Evolutionary conservation across 768 basidiomycete species (phyloP).

Genomic region (Boletus pseudo-olivaceus): DNA sequence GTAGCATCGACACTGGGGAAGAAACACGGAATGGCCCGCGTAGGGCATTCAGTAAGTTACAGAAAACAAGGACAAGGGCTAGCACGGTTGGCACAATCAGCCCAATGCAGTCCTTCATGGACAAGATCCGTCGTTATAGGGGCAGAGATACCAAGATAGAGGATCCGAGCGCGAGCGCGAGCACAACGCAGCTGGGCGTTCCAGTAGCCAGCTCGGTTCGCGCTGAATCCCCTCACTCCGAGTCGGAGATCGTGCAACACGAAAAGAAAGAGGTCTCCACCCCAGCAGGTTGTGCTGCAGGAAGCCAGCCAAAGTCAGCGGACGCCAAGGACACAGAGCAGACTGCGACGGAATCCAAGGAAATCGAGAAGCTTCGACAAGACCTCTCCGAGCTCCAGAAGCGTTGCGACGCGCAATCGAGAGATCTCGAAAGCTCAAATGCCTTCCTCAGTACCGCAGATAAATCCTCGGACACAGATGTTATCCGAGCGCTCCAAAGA

Average conservation of each 20-base stretch:
- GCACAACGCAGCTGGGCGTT: not conserved
- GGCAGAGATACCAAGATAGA: not conserved
- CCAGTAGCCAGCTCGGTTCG: not conserved
- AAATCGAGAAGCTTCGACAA: not conserved
- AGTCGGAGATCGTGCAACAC: not conserved
- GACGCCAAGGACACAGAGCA: not conserved
- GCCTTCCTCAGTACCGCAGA: not conserved
- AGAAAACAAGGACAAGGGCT: not conserved
- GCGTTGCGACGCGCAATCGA: not conserved
- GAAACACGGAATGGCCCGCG: not conserved
- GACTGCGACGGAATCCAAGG: not conserved
- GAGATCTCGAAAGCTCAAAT: not conserved
- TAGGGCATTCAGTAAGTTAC: not conserved
- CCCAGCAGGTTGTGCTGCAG: not conserved
- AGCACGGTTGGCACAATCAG: not conserved
- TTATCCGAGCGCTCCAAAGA: not conserved
- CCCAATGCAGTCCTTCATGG: not conserved
- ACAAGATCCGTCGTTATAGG: not conserved
- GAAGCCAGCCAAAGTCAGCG: not conserved
- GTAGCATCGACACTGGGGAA: not conserved
- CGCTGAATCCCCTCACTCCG: not conserved
- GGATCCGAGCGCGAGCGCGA: not conserved
- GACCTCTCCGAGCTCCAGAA: not conserved
- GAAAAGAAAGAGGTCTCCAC: not conserved
- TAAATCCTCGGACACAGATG: not conserved